A percentile compares a stretch with the other conserved stretches of the same genome.
Evolutionary conservation across 139 green algal genomes (phyloP).

Genomic region (Tetraselmis chui): DNA sequence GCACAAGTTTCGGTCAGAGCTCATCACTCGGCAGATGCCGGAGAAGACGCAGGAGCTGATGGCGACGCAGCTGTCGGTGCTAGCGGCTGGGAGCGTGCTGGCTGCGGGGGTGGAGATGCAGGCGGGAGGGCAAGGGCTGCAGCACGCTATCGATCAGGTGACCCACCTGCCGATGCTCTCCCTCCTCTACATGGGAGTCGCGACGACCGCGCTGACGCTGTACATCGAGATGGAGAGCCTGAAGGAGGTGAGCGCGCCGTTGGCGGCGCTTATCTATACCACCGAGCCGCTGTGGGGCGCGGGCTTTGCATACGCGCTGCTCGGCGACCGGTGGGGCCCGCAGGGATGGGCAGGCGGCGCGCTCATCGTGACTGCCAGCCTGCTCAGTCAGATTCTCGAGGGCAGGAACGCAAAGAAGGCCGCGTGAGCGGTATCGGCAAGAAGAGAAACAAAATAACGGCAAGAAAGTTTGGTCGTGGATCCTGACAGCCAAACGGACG

Average conservation of each 20-base stretch:
- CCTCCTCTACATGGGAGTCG: constrained; percentile 45
- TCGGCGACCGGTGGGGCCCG: constrained; percentile 44
- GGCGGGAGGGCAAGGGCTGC: not conserved
- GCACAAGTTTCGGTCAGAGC: constrained; percentile 47
- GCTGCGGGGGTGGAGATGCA: constrained; percentile 8
- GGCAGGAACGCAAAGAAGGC: not conserved
- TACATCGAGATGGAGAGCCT: constrained; percentile 37
- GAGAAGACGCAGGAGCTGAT: constrained; percentile 25
- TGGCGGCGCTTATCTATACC: constrained; percentile 58
- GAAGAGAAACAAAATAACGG: too few relatives aligned
- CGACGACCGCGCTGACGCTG: constrained; percentile 42
- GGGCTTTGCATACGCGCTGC: constrained; percentile 40
- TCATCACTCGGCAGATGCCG: constrained; percentile 5
- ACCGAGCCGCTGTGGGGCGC: constrained; percentile 56
- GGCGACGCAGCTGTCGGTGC: constrained; percentile 33
- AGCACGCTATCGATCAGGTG: not conserved
- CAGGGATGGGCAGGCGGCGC: constrained; percentile 40
- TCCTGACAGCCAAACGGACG: too few relatives aligned
- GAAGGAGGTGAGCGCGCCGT: constrained; percentile 27
- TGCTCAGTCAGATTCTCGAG: constrained; percentile 1
- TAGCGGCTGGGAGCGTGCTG: constrained; percentile 14
- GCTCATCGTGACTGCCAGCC: constrained; percentile 29
- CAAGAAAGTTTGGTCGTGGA: too few relatives aligned
- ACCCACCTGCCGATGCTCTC: constrained; percentile 17
- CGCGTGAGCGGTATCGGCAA: too few relatives aligned